Conservation (phyloP, 352 stramenopile genomes). For the Phytophthora citricola region DNA sequence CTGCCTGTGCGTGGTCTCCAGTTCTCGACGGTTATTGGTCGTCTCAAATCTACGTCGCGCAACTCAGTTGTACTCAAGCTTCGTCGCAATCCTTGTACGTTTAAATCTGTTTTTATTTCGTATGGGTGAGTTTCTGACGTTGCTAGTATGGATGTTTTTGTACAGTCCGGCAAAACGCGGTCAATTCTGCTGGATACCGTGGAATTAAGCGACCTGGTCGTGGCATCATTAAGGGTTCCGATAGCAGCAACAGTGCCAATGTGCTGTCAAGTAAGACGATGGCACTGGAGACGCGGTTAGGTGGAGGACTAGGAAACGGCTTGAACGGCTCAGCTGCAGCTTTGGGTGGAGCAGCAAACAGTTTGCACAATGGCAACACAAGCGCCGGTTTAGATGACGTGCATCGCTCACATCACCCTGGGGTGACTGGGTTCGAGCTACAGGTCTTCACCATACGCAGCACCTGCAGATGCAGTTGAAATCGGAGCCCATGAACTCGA, state of each 20-base stretch:
- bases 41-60: slow-evolving; percentile 78
- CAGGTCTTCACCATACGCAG: slow-evolving; percentile 30
- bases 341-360: slow-evolving; percentile 24
- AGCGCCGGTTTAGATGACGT: slow-evolving; percentile 33
- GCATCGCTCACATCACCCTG: slow-evolving; percentile 37
- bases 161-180: slow-evolving; percentile 73
- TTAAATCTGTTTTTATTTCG: slow-evolving; percentile 1
- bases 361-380: slow-evolving; percentile 26
- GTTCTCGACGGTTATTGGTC: slow-evolving; percentile 84
- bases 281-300: slow-evolving; percentile 74
- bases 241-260: slow-evolving; percentile 78
- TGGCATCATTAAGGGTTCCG: slow-evolving; percentile 51
- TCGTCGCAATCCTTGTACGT: slow-evolving; percentile 82
- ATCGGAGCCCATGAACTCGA: slow-evolving; percentile 66
- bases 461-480: slow-evolving; percentile 59
- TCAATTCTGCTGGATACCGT: slow-evolving; percentile 56
- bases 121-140: slow-evolving; percentile 13
- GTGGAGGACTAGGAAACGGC: slow-evolving; percentile 44
- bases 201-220: slow-evolving; percentile 67
- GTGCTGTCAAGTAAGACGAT: slow-evolving; percentile 77
- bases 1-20: slow-evolving; percentile 78
- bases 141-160: slow-evolving; percentile 4
- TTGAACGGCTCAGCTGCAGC: slow-evolving; percentile 29
- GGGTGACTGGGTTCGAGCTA: slow-evolving; percentile 16
- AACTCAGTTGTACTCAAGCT: slow-evolving; percentile 86